These are phyloP conservation scores for Globisporangium polare DNA, from an alignment of 352 stramenopile genomes.

Conservation along the genomic window DNA sequence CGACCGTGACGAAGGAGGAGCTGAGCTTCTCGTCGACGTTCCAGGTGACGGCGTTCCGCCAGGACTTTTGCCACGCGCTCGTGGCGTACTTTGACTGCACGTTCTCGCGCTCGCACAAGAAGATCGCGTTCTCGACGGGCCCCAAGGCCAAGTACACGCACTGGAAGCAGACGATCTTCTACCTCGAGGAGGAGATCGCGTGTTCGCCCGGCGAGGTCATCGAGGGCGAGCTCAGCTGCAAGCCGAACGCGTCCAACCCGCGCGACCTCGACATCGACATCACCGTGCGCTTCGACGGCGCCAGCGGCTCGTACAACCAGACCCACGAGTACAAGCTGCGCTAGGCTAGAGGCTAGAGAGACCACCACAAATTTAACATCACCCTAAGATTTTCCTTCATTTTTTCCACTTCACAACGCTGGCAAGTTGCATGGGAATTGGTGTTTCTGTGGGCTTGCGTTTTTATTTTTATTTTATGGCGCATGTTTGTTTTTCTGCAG, in stretches of 20 bases:
- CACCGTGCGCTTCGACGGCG: constrained; percentile 70
- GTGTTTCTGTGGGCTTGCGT: too few species aligned
- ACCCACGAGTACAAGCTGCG: constrained; percentile 80
- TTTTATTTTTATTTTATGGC: too few species aligned
- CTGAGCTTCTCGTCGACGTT: constrained; percentile 92
- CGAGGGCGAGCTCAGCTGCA: constrained; percentile 85
- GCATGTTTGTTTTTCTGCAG: too few species aligned
- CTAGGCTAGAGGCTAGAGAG: constrained; percentile 26
- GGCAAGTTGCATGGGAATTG: neutral
- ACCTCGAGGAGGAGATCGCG: constrained; percentile 86
- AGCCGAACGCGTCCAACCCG: constrained; percentile 90
- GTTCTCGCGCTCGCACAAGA: constrained; percentile 95
- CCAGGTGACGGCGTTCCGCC: constrained; percentile 85
- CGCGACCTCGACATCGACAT: constrained; percentile 93
- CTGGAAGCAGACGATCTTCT: constrained; percentile 99
- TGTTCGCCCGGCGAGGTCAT: constrained; percentile 87
- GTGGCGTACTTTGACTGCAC: constrained; percentile 98
- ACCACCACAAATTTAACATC: neutral
- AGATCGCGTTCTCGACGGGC: constrained; percentile 95
- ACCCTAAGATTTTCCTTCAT: neutral
- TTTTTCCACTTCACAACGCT: neutral
- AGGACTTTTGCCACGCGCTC: constrained; percentile 96
- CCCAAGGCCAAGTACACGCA: constrained; percentile 95
- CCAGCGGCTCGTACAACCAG: constrained; percentile 59
- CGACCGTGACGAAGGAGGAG: constrained; percentile 92